Evolutionary conservation across 331 rosid species (phyloP).

Genomic region (Phaseolus coccineus): DNA sequence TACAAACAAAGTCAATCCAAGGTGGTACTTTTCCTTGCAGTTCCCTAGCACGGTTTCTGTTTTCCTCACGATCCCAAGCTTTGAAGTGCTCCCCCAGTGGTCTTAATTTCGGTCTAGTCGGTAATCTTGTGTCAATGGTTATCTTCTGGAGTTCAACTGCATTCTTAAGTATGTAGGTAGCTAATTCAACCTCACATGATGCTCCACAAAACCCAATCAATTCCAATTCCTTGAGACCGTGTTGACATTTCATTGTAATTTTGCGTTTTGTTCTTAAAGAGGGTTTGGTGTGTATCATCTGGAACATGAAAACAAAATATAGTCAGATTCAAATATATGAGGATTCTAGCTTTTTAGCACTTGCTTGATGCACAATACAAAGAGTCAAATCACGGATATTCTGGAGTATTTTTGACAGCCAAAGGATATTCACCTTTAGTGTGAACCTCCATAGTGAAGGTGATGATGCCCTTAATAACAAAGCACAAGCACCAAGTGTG

Average conservation of each 20-base stretch:
- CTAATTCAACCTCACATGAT: slow-evolving; percentile 46
- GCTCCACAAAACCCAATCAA: slow-evolving; percentile 50
- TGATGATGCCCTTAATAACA: slow-evolving; percentile 43
- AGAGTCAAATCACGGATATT: neutral
- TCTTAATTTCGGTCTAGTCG: slow-evolving; percentile 29
- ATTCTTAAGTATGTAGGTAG: slow-evolving; percentile 31
- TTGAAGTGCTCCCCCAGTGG: slow-evolving; percentile 1
- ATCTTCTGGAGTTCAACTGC: slow-evolving; percentile 45
- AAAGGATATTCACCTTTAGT: slow-evolving; percentile 39
- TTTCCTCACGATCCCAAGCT: slow-evolving; percentile 43
- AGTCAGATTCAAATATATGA: neutral
- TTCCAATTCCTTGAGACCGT: slow-evolving; percentile 45
- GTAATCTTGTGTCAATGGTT: slow-evolving; percentile 46
- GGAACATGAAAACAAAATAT: slow-evolving; percentile 19
- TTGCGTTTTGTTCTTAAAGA: neutral
- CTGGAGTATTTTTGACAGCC: too few species aligned
- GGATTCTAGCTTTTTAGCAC: slow-evolving; percentile 3
- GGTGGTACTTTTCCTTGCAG: slow-evolving; percentile 39
- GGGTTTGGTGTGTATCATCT: slow-evolving; percentile 44
- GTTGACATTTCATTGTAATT: slow-evolving; percentile 21
- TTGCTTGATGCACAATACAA: neutral
- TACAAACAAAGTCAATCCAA: slow-evolving; percentile 35
- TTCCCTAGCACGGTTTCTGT: slow-evolving; percentile 34
- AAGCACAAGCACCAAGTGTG: slow-evolving; percentile 30
- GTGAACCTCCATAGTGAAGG: slow-evolving; percentile 47